Base-by-base conservation (phyloP, 805 yeast species). In the Yarrowia deformans region DNA sequence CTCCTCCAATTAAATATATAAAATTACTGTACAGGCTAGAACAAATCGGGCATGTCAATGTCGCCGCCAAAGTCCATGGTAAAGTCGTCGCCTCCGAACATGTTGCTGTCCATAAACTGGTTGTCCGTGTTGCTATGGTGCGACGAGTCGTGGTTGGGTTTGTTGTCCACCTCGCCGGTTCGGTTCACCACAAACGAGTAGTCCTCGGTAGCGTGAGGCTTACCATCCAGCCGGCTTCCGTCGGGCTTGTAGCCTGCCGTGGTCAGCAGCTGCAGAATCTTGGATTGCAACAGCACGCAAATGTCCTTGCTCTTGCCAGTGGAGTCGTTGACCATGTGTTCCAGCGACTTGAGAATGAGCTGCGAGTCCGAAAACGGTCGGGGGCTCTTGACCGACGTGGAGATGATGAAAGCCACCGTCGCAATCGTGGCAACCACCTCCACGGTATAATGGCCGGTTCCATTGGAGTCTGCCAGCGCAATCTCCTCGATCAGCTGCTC, bases 401-500 rank as follows among this genome's bases (percentile, higher is more conserved):
- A 69, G 12, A 63, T 63, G 46, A 63, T 63, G 48, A 63, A 63
- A 3, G 68, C 68, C 29, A 60, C 71, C 1, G 73, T 49, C 1
- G 73, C 67, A 16, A 74, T 34, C 8, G 71, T 40, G 8, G 75
- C 64, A 0, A 70, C 68, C n/a, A 73, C 72, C 29, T 74, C 76
- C 64, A 74, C 39, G 3, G 72, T 69, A 60, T 71, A 70, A n/a
- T 56, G 69, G 29, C 70, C 68, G 7, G 71, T 68, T 1, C 76
- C 75, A 49, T 73, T 74, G 5, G 69, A 43, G 13, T 74, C 73
- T 1, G 76, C 70, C n/a, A 70, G 54, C 2, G 71, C 73, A 13
- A 74, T 70, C 54, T 73, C 76, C 12, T 74, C 75, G 46, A 74
- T 69, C 43, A 74, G 48, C 42, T 72, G 66, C 18, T 60, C 42